Conservation (phyloP, 768 basidiomycete genomes). For the Tremella mesenterica region DNA sequence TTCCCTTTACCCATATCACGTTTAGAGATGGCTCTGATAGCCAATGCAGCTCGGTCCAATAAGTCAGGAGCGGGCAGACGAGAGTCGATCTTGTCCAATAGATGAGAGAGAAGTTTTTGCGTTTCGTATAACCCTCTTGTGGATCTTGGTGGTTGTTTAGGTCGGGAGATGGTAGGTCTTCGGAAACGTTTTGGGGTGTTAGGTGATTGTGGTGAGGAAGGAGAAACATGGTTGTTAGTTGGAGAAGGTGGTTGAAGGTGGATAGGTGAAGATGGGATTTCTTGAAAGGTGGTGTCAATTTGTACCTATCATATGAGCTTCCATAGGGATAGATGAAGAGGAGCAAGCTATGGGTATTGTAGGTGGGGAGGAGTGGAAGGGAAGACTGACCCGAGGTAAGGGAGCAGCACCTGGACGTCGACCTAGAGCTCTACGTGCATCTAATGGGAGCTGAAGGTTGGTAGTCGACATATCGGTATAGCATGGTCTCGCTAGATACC, state of each 20-base stretch:
- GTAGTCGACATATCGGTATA: too few relatives aligned
- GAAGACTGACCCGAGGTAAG: not conserved
- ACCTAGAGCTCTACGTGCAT: constrained; percentile 11
- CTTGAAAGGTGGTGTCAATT: constrained; percentile 1
- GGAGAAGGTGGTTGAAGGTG: constrained; percentile 5
- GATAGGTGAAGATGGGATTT: constrained; percentile 2
- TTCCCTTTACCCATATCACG: constrained; percentile 40
- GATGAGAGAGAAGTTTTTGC: constrained; percentile 59
- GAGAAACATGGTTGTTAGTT: constrained; percentile 8
- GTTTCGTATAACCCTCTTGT: constrained; percentile 50
- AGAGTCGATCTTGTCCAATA: constrained; percentile 57
- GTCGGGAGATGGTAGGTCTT: constrained; percentile 17
- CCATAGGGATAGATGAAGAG: not conserved
- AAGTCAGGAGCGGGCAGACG: constrained; percentile 44
- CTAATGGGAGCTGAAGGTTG: not conserved
- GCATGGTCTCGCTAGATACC: too few relatives aligned
- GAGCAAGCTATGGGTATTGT: too few relatives aligned
- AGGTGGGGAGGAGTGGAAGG: too few relatives aligned
- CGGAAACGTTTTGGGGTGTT: constrained; percentile 11
- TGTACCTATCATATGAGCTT: constrained; percentile 3
- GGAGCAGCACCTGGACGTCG: constrained; percentile 8
- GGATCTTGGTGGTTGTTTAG: constrained; percentile 5
- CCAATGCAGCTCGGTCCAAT: constrained; percentile 45
- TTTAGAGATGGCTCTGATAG: constrained; percentile 50
- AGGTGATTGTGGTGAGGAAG: constrained; percentile 8